Evolutionary conservation across 805 yeast species (phyloP).

Genomic region (Wickerhamomyces bisporus): DNA sequence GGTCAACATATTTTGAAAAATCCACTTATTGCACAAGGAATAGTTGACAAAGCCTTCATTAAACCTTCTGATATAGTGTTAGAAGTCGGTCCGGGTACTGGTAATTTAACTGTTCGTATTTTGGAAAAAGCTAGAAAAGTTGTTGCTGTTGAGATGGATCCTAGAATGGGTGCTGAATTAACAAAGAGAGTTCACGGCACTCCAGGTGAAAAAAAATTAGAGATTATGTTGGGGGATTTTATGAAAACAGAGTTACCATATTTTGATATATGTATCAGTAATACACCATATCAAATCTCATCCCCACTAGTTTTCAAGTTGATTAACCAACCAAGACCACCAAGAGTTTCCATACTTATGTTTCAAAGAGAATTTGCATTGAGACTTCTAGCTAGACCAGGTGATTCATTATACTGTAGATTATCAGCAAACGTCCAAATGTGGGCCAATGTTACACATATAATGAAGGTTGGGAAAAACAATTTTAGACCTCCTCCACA

Average conservation of each 20-base stretch:
- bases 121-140: slow-evolving; percentile 90
- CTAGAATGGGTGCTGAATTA: slow-evolving; percentile 99
- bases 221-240: slow-evolving; percentile 89
- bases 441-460: slow-evolving; percentile 99
- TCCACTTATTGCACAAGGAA: slow-evolving; percentile 96
- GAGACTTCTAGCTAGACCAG: slow-evolving; percentile 91
- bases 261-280: slow-evolving; percentile 92
- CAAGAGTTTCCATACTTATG: slow-evolving; percentile 92
- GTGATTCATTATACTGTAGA: slow-evolving; percentile 90
- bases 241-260: slow-evolving; percentile 94
- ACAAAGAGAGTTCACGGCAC: slow-evolving; percentile 97
- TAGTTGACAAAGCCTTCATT: slow-evolving; percentile 92
- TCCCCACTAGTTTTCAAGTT: slow-evolving; percentile 94
- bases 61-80: slow-evolving; percentile 89
- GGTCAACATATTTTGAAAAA: slow-evolving; percentile 97
- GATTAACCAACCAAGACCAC: slow-evolving; percentile 87
- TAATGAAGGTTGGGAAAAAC: slow-evolving; percentile 96
- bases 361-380: slow-evolving; percentile 96
- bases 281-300: slow-evolving; percentile 96
- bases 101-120: slow-evolving; percentile 90
- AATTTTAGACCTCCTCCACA: slow-evolving; percentile 98
- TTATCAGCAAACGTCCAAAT: slow-evolving; percentile 95
- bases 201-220: slow-evolving; percentile 87
- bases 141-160: slow-evolving; percentile 97
- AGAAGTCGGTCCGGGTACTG: slow-evolving; percentile 99